Evolutionary conservation across 495 filamentous ascomycete species (phyloP).

Genomic region (Penicillium turbatum): DNA sequence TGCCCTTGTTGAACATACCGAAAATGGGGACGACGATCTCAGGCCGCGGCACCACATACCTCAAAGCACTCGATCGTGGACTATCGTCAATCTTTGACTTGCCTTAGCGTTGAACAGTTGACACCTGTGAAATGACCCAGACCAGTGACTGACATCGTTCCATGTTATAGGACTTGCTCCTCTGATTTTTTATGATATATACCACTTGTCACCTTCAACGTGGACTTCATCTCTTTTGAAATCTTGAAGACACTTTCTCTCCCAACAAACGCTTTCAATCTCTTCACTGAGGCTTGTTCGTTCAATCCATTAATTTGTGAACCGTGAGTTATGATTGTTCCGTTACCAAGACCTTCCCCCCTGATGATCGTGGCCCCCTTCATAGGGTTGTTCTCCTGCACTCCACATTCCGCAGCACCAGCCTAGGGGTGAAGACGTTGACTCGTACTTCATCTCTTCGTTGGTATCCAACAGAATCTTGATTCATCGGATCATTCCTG

Average conservation of each 20-base stretch:
- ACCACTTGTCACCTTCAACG: slow-evolving; percentile 3
- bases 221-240: slow-evolving; percentile 18
- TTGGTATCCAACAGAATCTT: slow-evolving; percentile 39
- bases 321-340: slow-evolving; percentile 42
- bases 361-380: slow-evolving; percentile 44
- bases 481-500: slow-evolving; percentile 48
- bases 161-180: slow-evolving; percentile 7
- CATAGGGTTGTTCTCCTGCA: slow-evolving; percentile 42
- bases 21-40: slow-evolving; percentile 10
- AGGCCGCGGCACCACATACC: slow-evolving; percentile 28
- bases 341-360: slow-evolving; percentile 30
- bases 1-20: slow-evolving; percentile 16
- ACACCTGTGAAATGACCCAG: background rate
- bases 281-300: slow-evolving; percentile 14
- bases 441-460: slow-evolving; percentile 61
- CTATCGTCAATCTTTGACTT: slow-evolving; percentile 1
- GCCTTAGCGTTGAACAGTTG: background rate
- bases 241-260: slow-evolving; percentile 16
- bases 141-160: slow-evolving; percentile 1
- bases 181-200: slow-evolving; percentile 9
- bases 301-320: slow-evolving; percentile 30
- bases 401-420: slow-evolving; percentile 54
- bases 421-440: slow-evolving; percentile 65
- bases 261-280: slow-evolving; percentile 15
- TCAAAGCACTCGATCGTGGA: background rate